Conservation (phyloP, 2,329 filamentous ascomycete species). For the Aspergillus thermomutatus region DNA sequence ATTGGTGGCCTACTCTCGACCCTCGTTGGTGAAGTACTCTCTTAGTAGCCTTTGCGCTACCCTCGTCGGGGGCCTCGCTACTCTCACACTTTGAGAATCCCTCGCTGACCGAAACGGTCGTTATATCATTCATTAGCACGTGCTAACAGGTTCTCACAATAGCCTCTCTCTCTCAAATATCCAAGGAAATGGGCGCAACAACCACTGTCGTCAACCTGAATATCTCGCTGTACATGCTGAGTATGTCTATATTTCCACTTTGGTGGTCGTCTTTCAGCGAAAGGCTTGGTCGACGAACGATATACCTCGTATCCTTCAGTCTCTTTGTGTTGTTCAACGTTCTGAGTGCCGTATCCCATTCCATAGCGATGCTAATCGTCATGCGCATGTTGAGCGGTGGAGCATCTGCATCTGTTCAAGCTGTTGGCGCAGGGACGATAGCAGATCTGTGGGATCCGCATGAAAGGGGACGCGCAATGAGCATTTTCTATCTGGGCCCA, state of each 20-base stretch:
- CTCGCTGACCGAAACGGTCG: no score
- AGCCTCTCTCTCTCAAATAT: slow-evolving; percentile 68
- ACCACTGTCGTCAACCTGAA: slow-evolving; percentile 70
- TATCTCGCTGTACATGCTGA: slow-evolving; percentile 76
- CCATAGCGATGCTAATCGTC: slow-evolving; percentile 72
- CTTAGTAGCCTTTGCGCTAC: no score
- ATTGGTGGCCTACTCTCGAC: no score
- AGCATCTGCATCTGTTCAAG: slow-evolving; percentile 74
- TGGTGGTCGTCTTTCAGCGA: slow-evolving; percentile 88
- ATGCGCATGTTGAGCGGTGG: slow-evolving; percentile 73
- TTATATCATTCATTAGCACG: no score
- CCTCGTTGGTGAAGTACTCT: background rate
- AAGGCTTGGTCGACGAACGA: slow-evolving; percentile 65
- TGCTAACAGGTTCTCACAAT: background rate
- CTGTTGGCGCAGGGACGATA: slow-evolving; percentile 79
- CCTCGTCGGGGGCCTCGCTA: background rate
- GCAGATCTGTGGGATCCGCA: slow-evolving; percentile 73
- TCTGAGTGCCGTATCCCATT: slow-evolving; percentile 64
- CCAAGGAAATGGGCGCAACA: slow-evolving; percentile 59
- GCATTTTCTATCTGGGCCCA: slow-evolving; percentile 77
- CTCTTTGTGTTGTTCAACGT: slow-evolving; percentile 70
- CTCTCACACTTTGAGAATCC: no score
- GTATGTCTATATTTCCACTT: slow-evolving; percentile 78
- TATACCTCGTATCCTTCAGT: slow-evolving; percentile 72
- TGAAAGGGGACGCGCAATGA: slow-evolving; percentile 76